Percentiles rank a stretch among this genome's conserved stretches.
Conservation (phyloP, 495 filamentous ascomycete species). For the Penicillium fimorum region DNA sequence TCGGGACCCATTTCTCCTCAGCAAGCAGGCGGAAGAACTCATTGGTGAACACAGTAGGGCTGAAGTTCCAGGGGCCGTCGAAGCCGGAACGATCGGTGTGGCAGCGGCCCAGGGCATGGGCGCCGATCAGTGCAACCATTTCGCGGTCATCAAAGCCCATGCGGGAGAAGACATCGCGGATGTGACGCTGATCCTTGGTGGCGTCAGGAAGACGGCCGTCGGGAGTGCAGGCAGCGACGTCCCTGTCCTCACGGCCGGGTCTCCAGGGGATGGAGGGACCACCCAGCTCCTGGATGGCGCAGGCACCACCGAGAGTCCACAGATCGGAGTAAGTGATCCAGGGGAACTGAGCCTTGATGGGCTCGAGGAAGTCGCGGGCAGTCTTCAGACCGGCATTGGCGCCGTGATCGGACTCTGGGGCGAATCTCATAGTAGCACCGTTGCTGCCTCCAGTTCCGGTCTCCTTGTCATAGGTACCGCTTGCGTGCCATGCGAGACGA, state of each 20-base stretch:
- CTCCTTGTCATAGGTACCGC: slow-evolving; percentile 83
- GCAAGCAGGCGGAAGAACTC: slow-evolving; percentile 88
- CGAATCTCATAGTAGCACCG: slow-evolving; percentile 96
- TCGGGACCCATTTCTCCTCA: slow-evolving; percentile 87
- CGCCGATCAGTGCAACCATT: slow-evolving; percentile 87
- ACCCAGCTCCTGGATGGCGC: slow-evolving; percentile 91
- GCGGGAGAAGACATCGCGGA: slow-evolving; percentile 90
- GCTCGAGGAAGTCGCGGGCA: slow-evolving; percentile 90
- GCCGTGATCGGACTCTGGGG: slow-evolving; percentile 86
- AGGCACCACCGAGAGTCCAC: slow-evolving; percentile 87
- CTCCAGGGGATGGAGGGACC: slow-evolving; percentile 87
- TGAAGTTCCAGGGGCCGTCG: slow-evolving; percentile 95
- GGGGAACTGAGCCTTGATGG: slow-evolving; percentile 82
- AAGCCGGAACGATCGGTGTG: slow-evolving; percentile 87
- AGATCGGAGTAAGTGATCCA: slow-evolving; percentile 97
- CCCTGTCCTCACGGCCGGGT: slow-evolving; percentile 79
- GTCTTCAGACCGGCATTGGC: slow-evolving; percentile 89
- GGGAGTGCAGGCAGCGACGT: slow-evolving; percentile 84
- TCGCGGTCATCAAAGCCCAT: slow-evolving; percentile 99
- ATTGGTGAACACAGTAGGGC: slow-evolving; percentile 89
- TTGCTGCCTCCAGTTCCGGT: slow-evolving; percentile 93
- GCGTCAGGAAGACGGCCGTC: slow-evolving; percentile 95
- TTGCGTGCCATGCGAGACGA: slow-evolving; percentile 84
- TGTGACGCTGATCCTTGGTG: slow-evolving; percentile 72
- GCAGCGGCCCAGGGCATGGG: slow-evolving; percentile 90